Conservation (phyloP, 2,329 filamentous ascomycete genomes). For the Fusarium armeniacum region DNA sequence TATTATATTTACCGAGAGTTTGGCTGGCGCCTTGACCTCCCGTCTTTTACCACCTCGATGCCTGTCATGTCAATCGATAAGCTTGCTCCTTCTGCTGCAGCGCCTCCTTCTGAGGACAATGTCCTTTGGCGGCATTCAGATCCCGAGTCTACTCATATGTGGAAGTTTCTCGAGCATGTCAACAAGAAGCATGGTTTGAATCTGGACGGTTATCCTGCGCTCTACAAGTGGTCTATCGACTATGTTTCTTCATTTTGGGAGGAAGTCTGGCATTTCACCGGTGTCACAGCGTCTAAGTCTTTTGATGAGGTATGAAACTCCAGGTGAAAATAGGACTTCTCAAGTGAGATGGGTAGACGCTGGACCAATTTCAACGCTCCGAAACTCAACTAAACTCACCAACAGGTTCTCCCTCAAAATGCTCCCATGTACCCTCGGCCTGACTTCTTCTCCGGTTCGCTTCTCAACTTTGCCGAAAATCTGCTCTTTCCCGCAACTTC, state of each 20-base stretch:
- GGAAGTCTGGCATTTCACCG: constrained; percentile 86
- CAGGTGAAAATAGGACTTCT: neutral
- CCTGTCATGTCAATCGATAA: constrained; percentile 48
- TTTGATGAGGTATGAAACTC: constrained; percentile 69
- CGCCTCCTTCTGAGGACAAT: constrained; percentile 45
- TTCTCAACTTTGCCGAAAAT: constrained; percentile 95
- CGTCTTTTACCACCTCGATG: constrained; percentile 30
- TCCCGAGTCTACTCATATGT: constrained; percentile 78
- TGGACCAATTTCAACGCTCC: neutral
- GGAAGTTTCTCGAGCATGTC: constrained; percentile 77
- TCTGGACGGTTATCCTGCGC: constrained; percentile 76
- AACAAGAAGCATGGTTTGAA: constrained; percentile 75
- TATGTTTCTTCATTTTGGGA: constrained; percentile 85
- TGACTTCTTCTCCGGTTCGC: constrained; percentile 83
- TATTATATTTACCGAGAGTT: constrained; percentile 13
- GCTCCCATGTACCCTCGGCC: constrained; percentile 88
- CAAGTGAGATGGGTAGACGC: constrained; percentile 20
- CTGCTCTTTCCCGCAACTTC: constrained; percentile 79
- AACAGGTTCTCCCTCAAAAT: constrained; percentile 75
- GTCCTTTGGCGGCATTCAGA: constrained; percentile 80
- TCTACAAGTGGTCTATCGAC: constrained; percentile 88
- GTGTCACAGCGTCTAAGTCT: constrained; percentile 75
- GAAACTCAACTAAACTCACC: constrained; percentile 22
- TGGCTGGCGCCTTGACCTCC: constrained; percentile 5
- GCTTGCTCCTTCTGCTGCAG: constrained; percentile 40